Percentiles rank a stretch among this genome's conserved stretches.
Evolutionary conservation across 306 rosid genomes (phyloP).

Genomic region (Heteromeles arbutifolia): DNA sequence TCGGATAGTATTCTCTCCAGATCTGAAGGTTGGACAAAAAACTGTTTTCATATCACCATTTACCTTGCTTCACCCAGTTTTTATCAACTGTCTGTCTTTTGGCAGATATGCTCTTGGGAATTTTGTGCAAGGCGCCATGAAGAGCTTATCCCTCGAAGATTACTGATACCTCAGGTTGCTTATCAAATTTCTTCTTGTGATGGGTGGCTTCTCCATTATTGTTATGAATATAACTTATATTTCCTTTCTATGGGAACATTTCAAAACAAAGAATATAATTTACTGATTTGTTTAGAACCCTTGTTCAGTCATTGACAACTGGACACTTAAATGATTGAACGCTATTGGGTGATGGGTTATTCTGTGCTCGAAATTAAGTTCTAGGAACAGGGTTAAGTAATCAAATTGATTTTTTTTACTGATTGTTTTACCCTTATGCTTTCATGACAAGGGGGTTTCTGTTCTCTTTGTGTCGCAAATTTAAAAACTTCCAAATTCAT

Average conservation of each 20-base stretch:
- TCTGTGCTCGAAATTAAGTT: not conserved
- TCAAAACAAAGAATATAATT: not conserved
- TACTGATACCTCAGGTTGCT: constrained; percentile 90
- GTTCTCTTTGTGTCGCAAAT: not conserved
- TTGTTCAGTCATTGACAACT: not conserved
- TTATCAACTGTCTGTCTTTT: constrained; percentile 18
- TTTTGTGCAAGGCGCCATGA: constrained; percentile 98
- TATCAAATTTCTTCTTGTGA: constrained; percentile 18
- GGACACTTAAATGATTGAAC: not conserved
- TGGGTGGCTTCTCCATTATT: constrained; percentile 2
- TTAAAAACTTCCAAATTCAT: not conserved
- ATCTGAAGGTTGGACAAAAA: constrained; percentile 61
- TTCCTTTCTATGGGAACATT: not conserved
- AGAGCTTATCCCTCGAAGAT: constrained; percentile 93
- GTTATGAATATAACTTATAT: not conserved
- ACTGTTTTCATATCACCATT: constrained; percentile 2
- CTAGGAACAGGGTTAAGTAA: not conserved
- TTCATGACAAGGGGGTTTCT: not conserved
- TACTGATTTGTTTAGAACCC: not conserved
- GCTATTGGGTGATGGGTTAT: not conserved
- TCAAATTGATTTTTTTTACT: not conserved
- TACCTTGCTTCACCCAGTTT: not conserved
- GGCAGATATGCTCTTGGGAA: constrained; percentile 96
- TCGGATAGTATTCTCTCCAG: constrained; percentile 86
- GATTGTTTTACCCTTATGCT: not conserved